phyloP scores from a whole-genome alignment of 140 eudicot species.

The Bidens hawaiensis region DNA sequence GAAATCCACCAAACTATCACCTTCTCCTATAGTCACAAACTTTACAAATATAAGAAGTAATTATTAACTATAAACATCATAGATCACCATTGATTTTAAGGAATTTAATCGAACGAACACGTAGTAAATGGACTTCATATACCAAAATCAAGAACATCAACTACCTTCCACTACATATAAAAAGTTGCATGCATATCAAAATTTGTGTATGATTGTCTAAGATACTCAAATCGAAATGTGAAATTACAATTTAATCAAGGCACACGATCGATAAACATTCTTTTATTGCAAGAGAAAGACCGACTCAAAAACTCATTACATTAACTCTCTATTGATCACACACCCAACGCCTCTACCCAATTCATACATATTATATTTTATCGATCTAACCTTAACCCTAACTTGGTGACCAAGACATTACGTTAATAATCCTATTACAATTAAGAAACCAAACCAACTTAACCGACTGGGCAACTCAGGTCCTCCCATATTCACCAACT shows the following conservation, averaged over 20 bases:
- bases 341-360: too few relatives aligned
- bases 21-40: background rate
- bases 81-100: background rate
- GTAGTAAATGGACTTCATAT: background rate
- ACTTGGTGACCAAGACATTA: too few relatives aligned
- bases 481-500: too few relatives aligned
- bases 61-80: background rate
- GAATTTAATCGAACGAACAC: background rate
- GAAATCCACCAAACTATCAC: conserved; percentile 4
- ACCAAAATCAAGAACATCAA: background rate
- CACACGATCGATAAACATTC: too few relatives aligned
- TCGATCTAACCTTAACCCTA: too few relatives aligned
- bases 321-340: too few relatives aligned
- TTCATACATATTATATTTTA: too few relatives aligned
- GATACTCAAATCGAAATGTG: background rate
- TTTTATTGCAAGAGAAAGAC: too few relatives aligned
- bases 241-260: background rate
- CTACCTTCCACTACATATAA: background rate
- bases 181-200: background rate
- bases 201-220: background rate
- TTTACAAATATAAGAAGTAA: background rate
- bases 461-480: too few relatives aligned
- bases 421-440: too few relatives aligned
- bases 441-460: too few relatives aligned
- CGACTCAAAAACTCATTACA: too few relatives aligned